phyloP scores from a whole-genome alignment of 2,329 filamentous ascomycete genomes.

The Arthrobotrys sphaeroides region DNA sequence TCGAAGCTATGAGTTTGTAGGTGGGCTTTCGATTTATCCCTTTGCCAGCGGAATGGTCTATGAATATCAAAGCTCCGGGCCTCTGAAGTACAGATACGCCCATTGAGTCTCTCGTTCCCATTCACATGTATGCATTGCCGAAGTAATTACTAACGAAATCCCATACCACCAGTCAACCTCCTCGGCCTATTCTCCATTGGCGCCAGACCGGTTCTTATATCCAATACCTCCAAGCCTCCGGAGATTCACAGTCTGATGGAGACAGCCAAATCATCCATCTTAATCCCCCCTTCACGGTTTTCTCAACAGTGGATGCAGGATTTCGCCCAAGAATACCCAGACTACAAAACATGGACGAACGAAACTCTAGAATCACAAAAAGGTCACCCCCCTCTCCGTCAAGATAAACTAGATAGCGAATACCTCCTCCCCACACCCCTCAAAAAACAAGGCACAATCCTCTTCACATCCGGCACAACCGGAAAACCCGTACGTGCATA shows the following conservation, averaged over 20 bases:
- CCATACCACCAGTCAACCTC: constrained; percentile 16
- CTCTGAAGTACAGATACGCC: too few species aligned
- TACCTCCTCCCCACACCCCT: not conserved
- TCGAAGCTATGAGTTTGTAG: constrained; percentile 53
- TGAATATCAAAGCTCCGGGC: not conserved
- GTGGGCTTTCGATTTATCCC: constrained; percentile 34
- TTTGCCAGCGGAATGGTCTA: not conserved
- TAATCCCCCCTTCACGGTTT: constrained; percentile 16
- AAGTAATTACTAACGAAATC: not conserved
- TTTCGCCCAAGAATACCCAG: not conserved
- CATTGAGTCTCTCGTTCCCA: not conserved
- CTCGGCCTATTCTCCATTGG: constrained; percentile 31
- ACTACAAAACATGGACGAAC: not conserved
- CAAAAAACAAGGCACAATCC: constrained; percentile 14
- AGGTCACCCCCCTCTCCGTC: not conserved
- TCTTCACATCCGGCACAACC: constrained; percentile 48
- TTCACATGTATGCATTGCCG: not conserved
- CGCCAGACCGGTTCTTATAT: constrained; percentile 26
- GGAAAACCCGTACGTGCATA: constrained; percentile 40
- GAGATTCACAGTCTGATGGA: constrained; percentile 25
- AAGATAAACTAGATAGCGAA: not conserved
- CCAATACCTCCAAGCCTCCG: constrained; percentile 9
- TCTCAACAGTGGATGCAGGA: not conserved
- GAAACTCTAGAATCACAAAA: not conserved
- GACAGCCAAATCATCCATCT: not conserved